Evolutionary conservation across 805 yeast species (phyloP).

Genomic region (Huiozyma naganishii): DNA sequence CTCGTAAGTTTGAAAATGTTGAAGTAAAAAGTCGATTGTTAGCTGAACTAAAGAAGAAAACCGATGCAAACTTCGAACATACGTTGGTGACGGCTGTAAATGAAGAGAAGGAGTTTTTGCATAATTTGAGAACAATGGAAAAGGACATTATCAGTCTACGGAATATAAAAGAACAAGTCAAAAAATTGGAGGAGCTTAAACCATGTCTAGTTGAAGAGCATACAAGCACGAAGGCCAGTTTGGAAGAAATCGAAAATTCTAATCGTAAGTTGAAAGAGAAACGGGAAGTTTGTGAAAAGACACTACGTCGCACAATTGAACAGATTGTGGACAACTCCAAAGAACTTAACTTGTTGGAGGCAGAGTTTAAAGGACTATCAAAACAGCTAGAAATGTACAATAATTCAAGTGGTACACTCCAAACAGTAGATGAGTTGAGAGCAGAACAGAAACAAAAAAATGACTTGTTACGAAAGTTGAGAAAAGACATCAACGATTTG

Average conservation of each 20-base stretch:
- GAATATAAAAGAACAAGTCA: constrained; percentile 1
- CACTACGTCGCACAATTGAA: constrained; percentile 22
- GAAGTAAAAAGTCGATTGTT: constrained; percentile 20
- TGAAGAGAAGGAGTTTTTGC: constrained; percentile 25
- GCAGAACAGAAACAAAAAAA: constrained; percentile 13
- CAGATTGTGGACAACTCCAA: constrained; percentile 16
- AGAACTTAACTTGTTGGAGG: constrained; percentile 17
- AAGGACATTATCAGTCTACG: constrained; percentile 13
- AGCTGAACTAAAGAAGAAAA: constrained; percentile 22
- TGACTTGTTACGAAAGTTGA: constrained; percentile 11
- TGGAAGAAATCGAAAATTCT: constrained; percentile 17
- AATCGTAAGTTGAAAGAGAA: constrained; percentile 14
- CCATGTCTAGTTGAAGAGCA: neutral
- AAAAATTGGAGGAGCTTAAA: neutral
- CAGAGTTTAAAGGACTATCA: constrained; percentile 14
- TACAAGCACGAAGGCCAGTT: constrained; percentile 4
- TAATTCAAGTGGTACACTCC: constrained; percentile 11
- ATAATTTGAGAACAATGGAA: constrained; percentile 13
- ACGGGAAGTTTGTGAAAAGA: constrained; percentile 11
- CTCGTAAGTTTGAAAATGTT: constrained; percentile 44
- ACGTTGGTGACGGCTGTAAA: constrained; percentile 27
- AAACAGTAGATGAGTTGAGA: constrained; percentile 22
- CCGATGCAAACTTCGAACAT: constrained; percentile 25
- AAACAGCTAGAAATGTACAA: constrained; percentile 19
- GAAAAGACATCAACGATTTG: constrained; percentile 15